Evolutionary conservation across 306 rosid species (phyloP).

Genomic region (Castanopsis chinensis): DNA sequence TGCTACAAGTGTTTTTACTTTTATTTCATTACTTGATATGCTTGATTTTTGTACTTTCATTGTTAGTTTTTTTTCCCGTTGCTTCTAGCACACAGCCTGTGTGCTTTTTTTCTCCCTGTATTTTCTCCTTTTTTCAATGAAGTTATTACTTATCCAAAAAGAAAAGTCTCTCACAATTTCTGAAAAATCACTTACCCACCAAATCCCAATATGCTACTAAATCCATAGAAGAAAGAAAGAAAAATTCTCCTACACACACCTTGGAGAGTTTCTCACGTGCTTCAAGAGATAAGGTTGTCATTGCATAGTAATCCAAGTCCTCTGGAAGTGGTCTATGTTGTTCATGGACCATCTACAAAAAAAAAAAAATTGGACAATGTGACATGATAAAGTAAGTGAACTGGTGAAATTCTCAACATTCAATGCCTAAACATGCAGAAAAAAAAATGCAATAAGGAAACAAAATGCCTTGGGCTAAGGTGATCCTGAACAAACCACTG

Average conservation of each 20-base stretch:
- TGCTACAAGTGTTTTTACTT: too few relatives aligned
- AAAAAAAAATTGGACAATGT: constrained; percentile 12
- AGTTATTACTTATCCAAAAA: too few relatives aligned
- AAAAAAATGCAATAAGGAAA: neutral
- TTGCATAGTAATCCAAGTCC: constrained; percentile 75
- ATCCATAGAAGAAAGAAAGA: too few relatives aligned
- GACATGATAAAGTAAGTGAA: neutral
- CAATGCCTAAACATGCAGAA: neutral
- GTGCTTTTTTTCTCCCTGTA: too few relatives aligned
- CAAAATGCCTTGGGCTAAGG: neutral
- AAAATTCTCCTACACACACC: constrained; percentile 42
- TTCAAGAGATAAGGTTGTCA: constrained; percentile 84
- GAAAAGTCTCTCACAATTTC: too few relatives aligned
- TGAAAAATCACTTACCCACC: neutral
- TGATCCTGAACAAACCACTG: neutral
- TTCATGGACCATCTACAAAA: constrained; percentile 70
- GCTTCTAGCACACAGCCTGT: too few relatives aligned
- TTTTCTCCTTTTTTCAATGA: too few relatives aligned
- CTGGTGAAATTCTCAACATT: constrained; percentile 1
- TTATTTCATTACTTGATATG: too few relatives aligned
- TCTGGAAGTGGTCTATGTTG: constrained; percentile 87
- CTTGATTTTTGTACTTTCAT: too few relatives aligned
- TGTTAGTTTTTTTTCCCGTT: too few relatives aligned
- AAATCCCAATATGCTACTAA: neutral
- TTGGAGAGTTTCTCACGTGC: constrained; percentile 91